Base-by-base conservation (phyloP, 176 grass and related monocot species). In the Dendrocalamus sinicus region DNA sequence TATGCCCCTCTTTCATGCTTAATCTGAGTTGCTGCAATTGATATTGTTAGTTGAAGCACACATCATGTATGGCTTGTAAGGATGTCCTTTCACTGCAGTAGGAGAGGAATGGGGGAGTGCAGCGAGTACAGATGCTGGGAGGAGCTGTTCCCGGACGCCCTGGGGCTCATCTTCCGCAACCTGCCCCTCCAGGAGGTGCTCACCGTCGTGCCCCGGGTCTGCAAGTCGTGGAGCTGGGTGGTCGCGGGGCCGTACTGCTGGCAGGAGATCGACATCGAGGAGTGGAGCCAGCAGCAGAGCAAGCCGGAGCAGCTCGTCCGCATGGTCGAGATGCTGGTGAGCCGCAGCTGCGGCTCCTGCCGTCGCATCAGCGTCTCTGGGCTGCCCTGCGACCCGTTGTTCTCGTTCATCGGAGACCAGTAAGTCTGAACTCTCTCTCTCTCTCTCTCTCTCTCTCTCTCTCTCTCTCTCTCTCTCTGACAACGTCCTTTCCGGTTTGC, bases 221-320 rank as follows among this genome's bases (percentile, higher is more conserved):
- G 97, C 90, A 99, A 93, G 45, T 88, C 94, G 22, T 99, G 97
- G 97, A 50, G 61, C 35, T 72, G 84, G 53, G 92, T 89, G 10
- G 93, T 96, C 8, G 48, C 90, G 6, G 97, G 97, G 16, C 97
- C 97, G 19, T 99, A 99, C 83, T 92, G 92, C 81, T 99, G 96
- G 96, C 93, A 94, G 81, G 90, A 96, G 58, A 96, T 99, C 72
- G 96, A 96, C 79, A 94, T 99, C 65, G 90, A 91, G 88, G 96
- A 99, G 54, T 99, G 96, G 96, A 92, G 96, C 85, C 86, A 94
- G 88, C 93, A 94, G 88, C 93, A 92, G 80, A 89, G 90, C 70
- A 91, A 83, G 51, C 93, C 93, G 19, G 91, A 94, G 23, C 90
- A 94, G 84, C 78, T 95, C 26, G 88, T 90, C 41, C 93, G 90